Evolutionary conservation across 2,329 filamentous ascomycete genomes (phyloP), one percentile per base, ranked within the genome.

Genomic region (Aspergillus neoniger): DNA sequence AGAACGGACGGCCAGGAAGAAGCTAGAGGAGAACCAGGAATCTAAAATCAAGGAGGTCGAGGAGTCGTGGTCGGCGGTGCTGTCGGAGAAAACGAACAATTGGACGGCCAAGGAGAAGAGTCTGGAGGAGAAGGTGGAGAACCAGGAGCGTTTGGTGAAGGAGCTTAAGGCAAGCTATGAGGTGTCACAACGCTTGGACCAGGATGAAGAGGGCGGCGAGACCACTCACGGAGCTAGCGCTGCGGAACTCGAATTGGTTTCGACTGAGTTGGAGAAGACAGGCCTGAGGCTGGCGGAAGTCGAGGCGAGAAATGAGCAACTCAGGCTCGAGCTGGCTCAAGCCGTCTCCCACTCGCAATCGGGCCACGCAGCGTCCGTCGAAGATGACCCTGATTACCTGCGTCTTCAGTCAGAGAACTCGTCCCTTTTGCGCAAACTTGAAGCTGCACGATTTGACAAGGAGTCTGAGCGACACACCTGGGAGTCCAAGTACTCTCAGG

Each of bases 151-250:
- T 6, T 79, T 99, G 41, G 79, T 99, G 67, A 96, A 91, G 72
- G 96, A 99, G 76, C 87, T 98, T 73, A 98, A 97, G 78, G 95
- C 95, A 25, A 97, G 88, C 79, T 97, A 97, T 73, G 95, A 99
- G 77, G 95, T 99, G 57, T 95, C 91, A 49, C 93, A 98, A 75
- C 86, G 95, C 54, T 82, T 99, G 54, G 93, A 89, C 55, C 89
- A 88, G 67, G 86, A 87, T 14, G 89, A 89, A 36, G 85, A 86
- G 55, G 79, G 79, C 9, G 86, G 88, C 21, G 87, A 90, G 19
- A 84, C 85, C 17, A 82, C 82, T 28, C 83, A 84, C 32, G 86
- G 88, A 59, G 90, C 95, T 55, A 90, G 91, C 4, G 91, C 87
- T 69, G 95, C 94, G 12, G 95, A 99, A 77, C 83, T 99, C 61